These are phyloP conservation scores for Leptographium galeiforme DNA, from an alignment of 2,329 filamentous ascomycete species.

Conservation along the genomic window DNA sequence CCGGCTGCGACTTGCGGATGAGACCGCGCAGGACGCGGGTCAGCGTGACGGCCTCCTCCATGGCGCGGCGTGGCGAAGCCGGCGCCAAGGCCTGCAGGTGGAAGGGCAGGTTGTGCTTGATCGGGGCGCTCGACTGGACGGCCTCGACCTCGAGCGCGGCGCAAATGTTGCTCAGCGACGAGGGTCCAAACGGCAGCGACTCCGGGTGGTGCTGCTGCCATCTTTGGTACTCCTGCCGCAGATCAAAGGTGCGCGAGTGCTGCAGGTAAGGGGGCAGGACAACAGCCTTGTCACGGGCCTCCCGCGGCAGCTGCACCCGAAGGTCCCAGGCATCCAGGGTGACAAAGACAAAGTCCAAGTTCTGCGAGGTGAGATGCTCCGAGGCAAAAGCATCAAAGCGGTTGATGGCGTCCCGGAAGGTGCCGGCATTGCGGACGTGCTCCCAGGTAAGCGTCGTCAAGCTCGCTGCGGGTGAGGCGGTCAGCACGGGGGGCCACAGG, in stretches of 20 bases:
- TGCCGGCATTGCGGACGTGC: conserved; percentile 92
- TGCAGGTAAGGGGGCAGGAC: conserved; percentile 93
- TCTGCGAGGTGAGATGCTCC: conserved; percentile 80
- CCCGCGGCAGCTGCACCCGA: conserved; percentile 89
- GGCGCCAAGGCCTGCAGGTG: conserved; percentile 92
- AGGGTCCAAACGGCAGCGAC: conserved; percentile 90
- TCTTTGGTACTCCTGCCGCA: conserved; percentile 92
- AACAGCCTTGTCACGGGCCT: conserved; percentile 95
- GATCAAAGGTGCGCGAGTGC: conserved; percentile 92
- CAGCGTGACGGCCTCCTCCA: conserved; percentile 93
- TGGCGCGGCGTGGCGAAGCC: conserved; percentile 85
- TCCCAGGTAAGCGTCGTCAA: conserved; percentile 98
- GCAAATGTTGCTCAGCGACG: conserved; percentile 93
- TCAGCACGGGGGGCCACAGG: not conserved
- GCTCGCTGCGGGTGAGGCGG: conserved; percentile 48
- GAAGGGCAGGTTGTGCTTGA: conserved; percentile 97
- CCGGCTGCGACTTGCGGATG: conserved; percentile 90
- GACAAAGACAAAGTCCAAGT: conserved; percentile 94
- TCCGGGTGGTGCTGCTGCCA: conserved; percentile 99
- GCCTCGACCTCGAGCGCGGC: conserved; percentile 96
- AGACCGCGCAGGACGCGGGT: conserved; percentile 83
- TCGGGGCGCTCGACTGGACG: conserved; percentile 90
- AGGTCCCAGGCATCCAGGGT: conserved; percentile 98
- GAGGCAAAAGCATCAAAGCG: conserved; percentile 88
- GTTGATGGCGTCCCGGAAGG: conserved; percentile 92